Evolutionary conservation across 345 rosid species (phyloP), one percentile per base, ranked within the genome.

Genomic region (Murraya koenigii): DNA sequence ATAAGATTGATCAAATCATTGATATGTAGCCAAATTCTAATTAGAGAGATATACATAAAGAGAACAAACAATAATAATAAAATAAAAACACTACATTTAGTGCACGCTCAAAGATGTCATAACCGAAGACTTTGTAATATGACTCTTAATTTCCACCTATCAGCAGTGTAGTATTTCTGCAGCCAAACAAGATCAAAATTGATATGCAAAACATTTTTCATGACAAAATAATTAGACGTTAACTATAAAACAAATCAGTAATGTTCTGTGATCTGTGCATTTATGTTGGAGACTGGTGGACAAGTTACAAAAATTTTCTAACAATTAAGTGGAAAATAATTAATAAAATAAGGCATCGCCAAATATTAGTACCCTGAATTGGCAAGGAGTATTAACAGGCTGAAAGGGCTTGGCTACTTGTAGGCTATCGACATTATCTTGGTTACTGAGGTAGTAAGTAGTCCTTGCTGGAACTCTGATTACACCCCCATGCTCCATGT

Each of bases 401-500:
- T 75, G 55, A 2, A 66, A 5, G 10, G 89, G 83, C 74, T 69
- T 74, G 14, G 84, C 88, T 0, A 77, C 2, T 0, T 78, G 86
- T 35, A 89, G 73, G 63, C 74, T 81, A 65, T 84, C 74, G 8
- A 75, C 73, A 6, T 76, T 72, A 63, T 84, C 81, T 6, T 72
- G 75, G 83, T 82, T 88, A 36, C 80, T 75, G 11, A 82, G 3
- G 64, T 86, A 87, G 35, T 80, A 41, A 0, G 84, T 72, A 63
- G 84, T 62, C 25, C 88, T 84, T 0, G 87, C 77, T 14, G 85
- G 85, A 7, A 88, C 69, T 71, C 75, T 84, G 14, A 84, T 32
- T 41, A 87, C 89, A 68, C 88, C 85, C 8, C 91, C 90, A 9
- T 4, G 60, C 49, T 69, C 75, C 77, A 89, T 33, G 33, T 82